Base-by-base conservation (phyloP, 2,329 filamentous ascomycete genomes). In the Sporothrix euskadiensis region DNA sequence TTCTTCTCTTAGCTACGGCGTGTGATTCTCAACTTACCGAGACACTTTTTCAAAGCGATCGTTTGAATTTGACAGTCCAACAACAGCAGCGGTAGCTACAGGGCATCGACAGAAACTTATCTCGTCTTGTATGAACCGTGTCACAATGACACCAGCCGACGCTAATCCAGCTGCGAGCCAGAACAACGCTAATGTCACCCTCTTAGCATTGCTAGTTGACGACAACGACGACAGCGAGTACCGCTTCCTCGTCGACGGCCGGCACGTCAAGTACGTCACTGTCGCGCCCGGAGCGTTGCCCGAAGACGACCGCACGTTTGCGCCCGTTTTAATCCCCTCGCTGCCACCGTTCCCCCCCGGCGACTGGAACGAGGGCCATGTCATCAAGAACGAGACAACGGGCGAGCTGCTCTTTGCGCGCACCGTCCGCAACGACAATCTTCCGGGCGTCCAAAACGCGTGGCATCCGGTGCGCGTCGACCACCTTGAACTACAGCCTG, bases 251-350 rank as follows among this genome's bases (percentile, higher is more conserved):
- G 78, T 83, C 44, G 78, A 79, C 71, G 78, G 84, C 77, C 84
- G 83, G 76, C 83, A 79, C 71, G 78, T 84, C 77, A 84, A 83
- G 77, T 84, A 84, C 74, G 76, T 84, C 44, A 82, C 79, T 14
- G 78, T 84, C 39, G 81, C 81, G 9, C 74, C 79, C 12, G 80
- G 81, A 69, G 71, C 81, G 3, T 79, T 81, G 65, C 77, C 78
- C 39, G 72, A 72, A 22, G 78, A 80, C 49, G 80, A 83, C 71
- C 77, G 81, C 71, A 78, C 78, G 22, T 82, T 80, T 69, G 79
- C 75, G 9, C 81, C 81, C 14, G 71, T 75, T 10, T 76, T 83
- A 35, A 74, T 81, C 47, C 56, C 79, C 5, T 73, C 78, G 12
- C 78, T 85, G 10, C 82, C 83, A 3, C 76, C 78, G 4, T 80